These are phyloP conservation scores for Globisporangium recalcitrans DNA, from an alignment of 352 stramenopile species.

Conservation along the genomic window DNA sequence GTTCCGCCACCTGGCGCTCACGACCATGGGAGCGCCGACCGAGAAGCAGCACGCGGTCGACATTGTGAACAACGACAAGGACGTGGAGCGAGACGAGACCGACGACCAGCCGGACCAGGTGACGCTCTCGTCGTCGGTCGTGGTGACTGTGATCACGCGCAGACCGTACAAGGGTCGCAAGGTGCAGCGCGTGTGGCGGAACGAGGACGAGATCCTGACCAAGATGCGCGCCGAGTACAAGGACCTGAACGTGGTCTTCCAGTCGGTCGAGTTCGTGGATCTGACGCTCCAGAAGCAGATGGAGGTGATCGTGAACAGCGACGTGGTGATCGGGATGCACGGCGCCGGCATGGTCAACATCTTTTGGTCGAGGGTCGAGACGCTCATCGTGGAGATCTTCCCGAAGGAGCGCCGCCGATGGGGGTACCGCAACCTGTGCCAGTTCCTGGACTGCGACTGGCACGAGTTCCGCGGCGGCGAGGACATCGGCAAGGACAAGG, in stretches of 20 bases:
- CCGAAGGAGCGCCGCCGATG: slow-evolving; percentile 41
- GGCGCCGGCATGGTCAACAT: slow-evolving; percentile 78
- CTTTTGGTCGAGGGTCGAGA: slow-evolving; percentile 46
- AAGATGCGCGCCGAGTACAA: slow-evolving; percentile 40
- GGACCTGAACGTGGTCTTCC: slow-evolving; percentile 33
- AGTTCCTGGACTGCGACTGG: slow-evolving; percentile 65
- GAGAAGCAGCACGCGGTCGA: slow-evolving; percentile 2
- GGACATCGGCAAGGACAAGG: slow-evolving; percentile 24
- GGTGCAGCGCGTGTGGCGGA: slow-evolving; percentile 59
- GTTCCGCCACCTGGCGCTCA: slow-evolving; percentile 37
- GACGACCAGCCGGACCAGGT: neutral
- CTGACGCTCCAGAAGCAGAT: slow-evolving; percentile 61
- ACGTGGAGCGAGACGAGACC: neutral
- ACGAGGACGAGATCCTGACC: slow-evolving; percentile 49
- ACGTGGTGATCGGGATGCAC: slow-evolving; percentile 82
- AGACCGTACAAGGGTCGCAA: slow-evolving; percentile 39
- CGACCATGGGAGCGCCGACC: slow-evolving; percentile 8
- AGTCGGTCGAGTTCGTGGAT: slow-evolving; percentile 61
- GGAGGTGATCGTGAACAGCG: slow-evolving; percentile 47
- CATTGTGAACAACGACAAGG: neutral
- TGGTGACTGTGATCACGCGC: slow-evolving; percentile 54
- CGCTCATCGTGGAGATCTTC: slow-evolving; percentile 74
- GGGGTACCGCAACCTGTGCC: slow-evolving; percentile 76
- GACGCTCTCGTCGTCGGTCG: slow-evolving; percentile 10
- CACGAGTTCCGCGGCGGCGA: slow-evolving; percentile 41